Evolutionary conservation across 768 basidiomycete genomes (phyloP), one percentile per base, ranked within the genome.

Genomic region (Leccinum variicolor): DNA sequence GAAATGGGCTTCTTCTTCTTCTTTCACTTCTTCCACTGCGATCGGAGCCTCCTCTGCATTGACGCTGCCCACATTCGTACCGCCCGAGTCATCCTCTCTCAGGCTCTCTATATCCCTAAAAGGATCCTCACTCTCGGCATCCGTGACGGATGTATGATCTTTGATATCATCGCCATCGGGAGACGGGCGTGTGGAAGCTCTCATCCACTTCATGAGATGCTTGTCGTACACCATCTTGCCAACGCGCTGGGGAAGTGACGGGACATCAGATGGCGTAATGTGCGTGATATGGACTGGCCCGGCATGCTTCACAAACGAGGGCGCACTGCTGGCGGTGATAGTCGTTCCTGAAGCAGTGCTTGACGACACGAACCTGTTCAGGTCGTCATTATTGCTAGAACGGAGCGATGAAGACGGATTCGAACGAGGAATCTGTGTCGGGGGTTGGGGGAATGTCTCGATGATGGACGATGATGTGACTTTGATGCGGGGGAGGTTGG

Each of bases 61-160:
- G 11, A 36, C 46, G 8, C 41, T 56, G 23, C 49, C 54, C 41
- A 52, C 60, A 15, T 56, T 29, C 19, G 57, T 45, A 14, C 75
- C 73, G 48, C 68, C 69, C 13, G 72, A 72, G 23, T 81, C 79
- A 55, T 89, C 89, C 55, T 89, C 88, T 33, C 82, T 77, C 64
- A 94, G 69, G 64, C 92, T 94, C 68, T 96, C 94, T 54, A 98
- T 89, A 64, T 94, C 94, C 31, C 84, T 83, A 73, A 98, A 98
- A 8, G 92, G 90, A 75, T 98, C 95, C 63, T 92, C 91, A 60
- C 89, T 90, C 45, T 81, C 78, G 43, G 81, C 77, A 75, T 66
- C 58, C 69, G 71, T 63, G 61, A 69, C 59, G 53, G 66, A 53
- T 53, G 68, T 55, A 56, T 75, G 60, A 62, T 76, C 62, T 56